A percentile compares a stretch with the other conserved stretches of the same genome.
These are phyloP conservation scores for Eucalyptus brandiana DNA, from an alignment of 345 rosid genomes.

Conservation along the genomic window DNA sequence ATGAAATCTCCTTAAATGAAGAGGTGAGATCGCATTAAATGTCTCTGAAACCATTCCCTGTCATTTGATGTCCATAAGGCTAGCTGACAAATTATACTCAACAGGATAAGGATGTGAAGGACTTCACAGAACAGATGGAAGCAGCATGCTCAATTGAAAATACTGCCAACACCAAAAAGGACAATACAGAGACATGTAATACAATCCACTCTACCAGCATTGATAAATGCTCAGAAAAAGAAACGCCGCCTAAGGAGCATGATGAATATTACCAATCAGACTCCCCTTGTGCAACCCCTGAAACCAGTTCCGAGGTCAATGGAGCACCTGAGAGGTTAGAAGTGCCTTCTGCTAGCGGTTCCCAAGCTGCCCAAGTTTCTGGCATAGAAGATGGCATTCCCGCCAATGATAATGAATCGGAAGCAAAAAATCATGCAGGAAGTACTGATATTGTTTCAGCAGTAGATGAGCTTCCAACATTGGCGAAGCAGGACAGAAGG, in stretches of 20 bases:
- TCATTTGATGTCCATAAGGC: background rate
- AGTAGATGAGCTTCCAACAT: background rate
- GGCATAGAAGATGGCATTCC: background rate
- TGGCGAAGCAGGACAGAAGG: background rate
- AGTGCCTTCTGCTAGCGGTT: background rate
- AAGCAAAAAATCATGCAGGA: slow-evolving; percentile 2
- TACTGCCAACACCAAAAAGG: background rate
- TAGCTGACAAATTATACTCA: background rate
- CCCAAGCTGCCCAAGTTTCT: background rate
- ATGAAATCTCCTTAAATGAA: background rate
- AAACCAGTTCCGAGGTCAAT: background rate
- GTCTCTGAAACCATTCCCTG: background rate
- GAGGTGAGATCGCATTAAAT: background rate
- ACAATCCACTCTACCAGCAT: background rate
- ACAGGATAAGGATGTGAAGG: background rate
- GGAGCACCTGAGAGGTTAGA: background rate
- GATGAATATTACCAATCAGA: background rate
- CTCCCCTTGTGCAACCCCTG: background rate
- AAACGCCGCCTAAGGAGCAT: background rate
- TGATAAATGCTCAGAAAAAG: background rate
- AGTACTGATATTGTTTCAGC: background rate
- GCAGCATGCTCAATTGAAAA: background rate
- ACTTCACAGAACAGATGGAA: background rate
- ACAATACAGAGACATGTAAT: background rate
- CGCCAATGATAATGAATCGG: background rate